A percentile compares a stretch with the other conserved stretches of the same genome.
These are phyloP conservation scores for Curvularia sp. DNA, from an alignment of 2,329 filamentous ascomycete genomes.

Conservation along the genomic window DNA sequence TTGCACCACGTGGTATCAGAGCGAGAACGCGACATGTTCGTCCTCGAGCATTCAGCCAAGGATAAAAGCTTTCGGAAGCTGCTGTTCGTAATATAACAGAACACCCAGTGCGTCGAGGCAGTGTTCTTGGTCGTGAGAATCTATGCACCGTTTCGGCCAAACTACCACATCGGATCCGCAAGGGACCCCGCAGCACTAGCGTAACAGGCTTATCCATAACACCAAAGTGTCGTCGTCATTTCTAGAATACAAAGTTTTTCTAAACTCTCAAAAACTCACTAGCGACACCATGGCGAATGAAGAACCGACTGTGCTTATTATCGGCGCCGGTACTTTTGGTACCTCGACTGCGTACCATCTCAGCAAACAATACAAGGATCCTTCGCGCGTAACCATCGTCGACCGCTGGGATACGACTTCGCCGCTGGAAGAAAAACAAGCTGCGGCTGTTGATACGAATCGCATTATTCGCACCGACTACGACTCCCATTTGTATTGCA, in stretches of 20 bases:
- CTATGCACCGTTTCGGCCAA: slow-evolving; percentile 14
- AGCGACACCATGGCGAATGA: slow-evolving; percentile 12
- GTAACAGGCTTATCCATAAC: slow-evolving; percentile 12
- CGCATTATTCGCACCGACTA: slow-evolving; percentile 69
- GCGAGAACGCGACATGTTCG: background rate
- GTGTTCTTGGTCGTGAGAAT: slow-evolving; percentile 2
- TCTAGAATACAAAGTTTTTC: slow-evolving; percentile 1
- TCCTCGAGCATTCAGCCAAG: background rate
- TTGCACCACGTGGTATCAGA: background rate
- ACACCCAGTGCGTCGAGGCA: background rate
- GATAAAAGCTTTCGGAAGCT: background rate
- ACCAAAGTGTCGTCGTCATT: slow-evolving; percentile 7
- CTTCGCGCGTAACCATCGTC: slow-evolving; percentile 47
- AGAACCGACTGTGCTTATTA: slow-evolving; percentile 57
- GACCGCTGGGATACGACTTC: slow-evolving; percentile 37
- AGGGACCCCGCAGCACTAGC: slow-evolving; percentile 18
- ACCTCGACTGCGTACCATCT: slow-evolving; percentile 71
- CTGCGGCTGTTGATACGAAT: slow-evolving; percentile 67
- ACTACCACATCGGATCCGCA: slow-evolving; percentile 19
- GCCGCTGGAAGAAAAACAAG: slow-evolving; percentile 56
- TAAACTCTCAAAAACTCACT: background rate
- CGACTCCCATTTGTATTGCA: slow-evolving; percentile 63
- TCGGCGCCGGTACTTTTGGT: slow-evolving; percentile 72
- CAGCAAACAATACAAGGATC: slow-evolving; percentile 58
- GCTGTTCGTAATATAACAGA: background rate